Evolutionary conservation across 2,329 filamentous ascomycete genomes (phyloP), one percentile per base, ranked within the genome.

Genomic region (Sclerotinia subarctica): DNA sequence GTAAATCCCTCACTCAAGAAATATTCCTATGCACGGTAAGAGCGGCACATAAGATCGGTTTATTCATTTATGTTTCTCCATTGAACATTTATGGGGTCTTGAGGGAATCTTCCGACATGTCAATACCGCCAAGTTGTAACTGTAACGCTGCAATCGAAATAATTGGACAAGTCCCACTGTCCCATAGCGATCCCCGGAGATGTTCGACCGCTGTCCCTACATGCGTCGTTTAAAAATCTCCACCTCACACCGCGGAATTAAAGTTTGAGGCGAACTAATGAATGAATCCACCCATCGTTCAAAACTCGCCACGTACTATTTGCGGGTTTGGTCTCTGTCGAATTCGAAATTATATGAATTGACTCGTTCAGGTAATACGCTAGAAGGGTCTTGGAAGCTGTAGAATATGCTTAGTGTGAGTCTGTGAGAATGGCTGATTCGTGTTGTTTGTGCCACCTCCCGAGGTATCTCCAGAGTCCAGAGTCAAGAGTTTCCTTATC

Each of bases 1-100:
- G 46, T 51, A 62, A 62, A 62, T 62, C 29, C 59, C 59, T 62
- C 59, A 62, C n/a, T 59, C 38, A 59, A 59, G 19, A 58, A 42
- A 62, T 21, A 13, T 38, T 56, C 15, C 46, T 38, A n/a, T 35
- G 32, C 29, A 32, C 59, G 59, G 59, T 49, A 62, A 62, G 59
- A 49, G 35, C 59, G 59, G 59, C 59, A 57, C 54, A 24, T 35
- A 10, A 15, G 29, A 49, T 62, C 59, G 46, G 21, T 26, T 29
- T 21, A 35, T 49, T 21, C 29, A 38, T 56, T 49, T 19, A 32
- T 49, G 58, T 62, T 49, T 60, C 44, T 35, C 29, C 44, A 44
- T 35, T 35, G 21, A 60, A 24, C 24, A 35, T 47, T 49, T 62
- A 62, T 62, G 58, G 58, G 24, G 58, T 49, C 21, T 17, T 35